phyloP scores from a whole-genome alignment of 1,284 basidiomycete genomes.

The Boletus mariae region DNA sequence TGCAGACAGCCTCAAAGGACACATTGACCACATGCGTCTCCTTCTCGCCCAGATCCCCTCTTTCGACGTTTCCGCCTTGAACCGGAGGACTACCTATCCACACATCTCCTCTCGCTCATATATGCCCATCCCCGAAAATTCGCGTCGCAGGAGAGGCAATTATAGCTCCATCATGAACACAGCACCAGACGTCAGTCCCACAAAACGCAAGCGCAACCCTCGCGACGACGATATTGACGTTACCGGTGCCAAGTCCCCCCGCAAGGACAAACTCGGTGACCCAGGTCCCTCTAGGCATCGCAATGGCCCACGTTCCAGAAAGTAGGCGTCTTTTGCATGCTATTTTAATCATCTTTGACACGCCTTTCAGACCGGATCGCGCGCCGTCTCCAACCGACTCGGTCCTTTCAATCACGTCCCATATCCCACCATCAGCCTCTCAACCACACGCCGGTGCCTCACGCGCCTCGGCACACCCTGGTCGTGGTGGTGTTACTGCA shows the following conservation, averaged over 20 bases:
- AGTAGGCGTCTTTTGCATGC: conserved; percentile 40
- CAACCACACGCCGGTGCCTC: conserved; percentile 30
- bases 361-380: conserved; percentile 49
- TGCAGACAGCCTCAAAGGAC: conserved; percentile 81
- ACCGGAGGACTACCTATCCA: conserved; percentile 67
- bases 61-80: conserved; percentile 58
- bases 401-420: conserved; percentile 62
- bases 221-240: conserved; percentile 61
- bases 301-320: conserved; percentile 53
- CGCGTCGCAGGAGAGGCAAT: conserved; percentile 51
- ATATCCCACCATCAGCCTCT: conserved; percentile 35
- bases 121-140: conserved; percentile 60
- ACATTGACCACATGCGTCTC: conserved; percentile 65
- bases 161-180: conserved; percentile 48
- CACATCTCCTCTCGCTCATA: conserved; percentile 65
- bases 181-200: conserved; percentile 47
- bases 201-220: conserved; percentile 55
- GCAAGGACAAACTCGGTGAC: conserved; percentile 44
- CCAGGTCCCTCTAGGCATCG: conserved; percentile 40
- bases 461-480: conserved; percentile 32
- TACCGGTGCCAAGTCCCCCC: conserved; percentile 37
- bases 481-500: conserved; percentile 30
- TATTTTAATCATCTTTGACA: conserved; percentile 9
- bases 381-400: conserved; percentile 70
- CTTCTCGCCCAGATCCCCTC: conserved; percentile 66